Conservation (phyloP, 768 basidiomycete genomes). For the Russula earlei region DNA sequence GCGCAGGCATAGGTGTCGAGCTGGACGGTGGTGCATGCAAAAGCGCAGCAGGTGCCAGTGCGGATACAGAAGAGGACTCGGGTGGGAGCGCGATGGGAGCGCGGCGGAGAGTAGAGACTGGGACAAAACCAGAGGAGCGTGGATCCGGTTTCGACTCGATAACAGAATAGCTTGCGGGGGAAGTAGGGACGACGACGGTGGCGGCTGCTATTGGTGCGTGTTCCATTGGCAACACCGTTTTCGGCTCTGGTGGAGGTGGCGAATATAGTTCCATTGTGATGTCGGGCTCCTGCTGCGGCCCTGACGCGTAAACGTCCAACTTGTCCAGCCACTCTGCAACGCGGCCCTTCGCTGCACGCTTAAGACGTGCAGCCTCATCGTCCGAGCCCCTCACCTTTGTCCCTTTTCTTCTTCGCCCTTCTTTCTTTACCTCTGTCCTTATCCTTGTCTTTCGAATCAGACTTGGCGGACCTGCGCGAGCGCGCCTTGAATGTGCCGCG, state of each 20-base stretch:
- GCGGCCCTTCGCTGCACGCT: constrained; percentile 50
- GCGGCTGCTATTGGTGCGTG: background rate
- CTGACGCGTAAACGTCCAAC: constrained; percentile 42
- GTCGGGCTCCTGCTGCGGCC: background rate
- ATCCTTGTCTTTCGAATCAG: constrained; percentile 10
- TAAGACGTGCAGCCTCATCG: constrained; percentile 31
- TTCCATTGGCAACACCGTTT: background rate
- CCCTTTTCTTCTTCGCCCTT: constrained; percentile 11
- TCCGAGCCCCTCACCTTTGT: constrained; percentile 23
- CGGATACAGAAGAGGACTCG: background rate
- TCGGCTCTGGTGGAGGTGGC: background rate
- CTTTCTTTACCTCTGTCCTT: constrained; percentile 26
- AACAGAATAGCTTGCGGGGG: background rate
- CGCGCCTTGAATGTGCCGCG: constrained; percentile 18
- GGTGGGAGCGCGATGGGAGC: constrained; percentile 4
- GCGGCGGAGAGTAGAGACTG: constrained; percentile 44
- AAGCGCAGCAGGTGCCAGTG: background rate
- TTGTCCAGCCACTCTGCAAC: constrained; percentile 73
- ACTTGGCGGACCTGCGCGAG: constrained; percentile 12
- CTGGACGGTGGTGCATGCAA: background rate
- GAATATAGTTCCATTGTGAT: background rate
- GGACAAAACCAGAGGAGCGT: constrained; percentile 68
- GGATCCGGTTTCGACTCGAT: constrained; percentile 38
- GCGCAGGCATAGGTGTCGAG: background rate
- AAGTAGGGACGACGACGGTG: background rate